A percentile compares a stretch with the other conserved stretches of the same genome.
These are phyloP conservation scores for Mycena rosella DNA, from an alignment of 768 basidiomycete genomes.

Conservation along the genomic window DNA sequence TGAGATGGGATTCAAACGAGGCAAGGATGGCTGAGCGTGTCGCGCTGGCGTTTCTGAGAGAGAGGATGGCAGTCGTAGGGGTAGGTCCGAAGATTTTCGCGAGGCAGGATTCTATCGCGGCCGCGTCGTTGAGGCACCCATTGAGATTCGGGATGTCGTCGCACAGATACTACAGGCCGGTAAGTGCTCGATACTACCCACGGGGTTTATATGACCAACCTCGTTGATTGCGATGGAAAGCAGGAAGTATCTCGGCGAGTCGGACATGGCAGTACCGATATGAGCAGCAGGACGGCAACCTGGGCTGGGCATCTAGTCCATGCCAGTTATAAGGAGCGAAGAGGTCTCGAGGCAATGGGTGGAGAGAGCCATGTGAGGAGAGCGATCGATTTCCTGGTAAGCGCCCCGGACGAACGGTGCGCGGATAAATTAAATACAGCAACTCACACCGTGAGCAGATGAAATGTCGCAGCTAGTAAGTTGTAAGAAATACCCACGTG, in stretches of 20 bases:
- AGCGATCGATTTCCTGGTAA: too few relatives aligned
- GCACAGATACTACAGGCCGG: not conserved
- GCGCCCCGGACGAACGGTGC: too few relatives aligned
- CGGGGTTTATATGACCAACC: not conserved
- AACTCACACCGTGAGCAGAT: too few relatives aligned
- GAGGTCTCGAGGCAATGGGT: too few relatives aligned
- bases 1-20: not conserved
- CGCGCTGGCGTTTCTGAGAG: not conserved
- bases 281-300: too few relatives aligned
- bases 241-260: not conserved
- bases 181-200: not conserved
- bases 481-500: too few relatives aligned
- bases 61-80: not conserved
- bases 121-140: not conserved
- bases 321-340: too few relatives aligned
- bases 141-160: not conserved
- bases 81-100: not conserved
- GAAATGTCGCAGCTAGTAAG: too few relatives aligned
- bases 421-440: too few relatives aligned
- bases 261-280: too few relatives aligned
- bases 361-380: too few relatives aligned
- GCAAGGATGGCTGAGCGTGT: not conserved
- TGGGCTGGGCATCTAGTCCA: too few relatives aligned
- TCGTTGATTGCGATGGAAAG: not conserved
- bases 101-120: not conserved